Evolutionary conservation across 2,329 filamentous ascomycete species (phyloP), one percentile per base, ranked within the genome.

Genomic region (Leptographium radiaticola): DNA sequence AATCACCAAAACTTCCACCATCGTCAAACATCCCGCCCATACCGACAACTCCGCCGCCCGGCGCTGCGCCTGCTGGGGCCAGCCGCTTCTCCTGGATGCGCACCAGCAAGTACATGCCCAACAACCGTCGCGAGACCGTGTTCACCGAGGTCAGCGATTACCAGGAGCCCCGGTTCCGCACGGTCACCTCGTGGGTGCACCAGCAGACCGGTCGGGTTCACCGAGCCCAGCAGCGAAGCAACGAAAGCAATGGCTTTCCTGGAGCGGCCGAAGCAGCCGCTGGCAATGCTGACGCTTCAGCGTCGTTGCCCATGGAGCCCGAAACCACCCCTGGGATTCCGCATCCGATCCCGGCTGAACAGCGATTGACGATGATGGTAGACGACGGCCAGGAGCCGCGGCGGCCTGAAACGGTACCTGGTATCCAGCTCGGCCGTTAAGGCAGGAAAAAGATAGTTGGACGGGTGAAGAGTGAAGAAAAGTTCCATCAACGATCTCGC

Each of bases 121-220:
- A 40, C 43, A 58, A 51, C 10, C 62, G 65, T 38, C 69, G 76
- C 34, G 76, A 79, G 46, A 80, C 76, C 0, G 65, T 75, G 2
- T 78, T 74, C 59, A 80, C 77, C 0, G 67, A 71, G 51, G 69
- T 71, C 5, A 79, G 75, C 51, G 73, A 80, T 38, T 78, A 82
- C 56, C 64, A 67, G 46, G 73, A 77, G 6, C 70, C 77, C 15
- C 73, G 75, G 6, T 84, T 83, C 63, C 73, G 78, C 39, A 75
- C 71, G 8, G 71, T 85, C 54, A 73, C 71, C 54, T 82, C 79
- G 34, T 86, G 82, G 82, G 81, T 86, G 2, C 75, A 75, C 59
- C 80, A 85, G 62, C 81, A 85, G 64, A 75, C 75, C 10, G 75
- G 74, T 2, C 72, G 78, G 3, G 64, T 80, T 34, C 73, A 72